Percentiles rank a stretch among this genome's conserved stretches.
Evolutionary conservation across 108 stramenopile genomes (phyloP).

Genomic region (Fragilaria radians): DNA sequence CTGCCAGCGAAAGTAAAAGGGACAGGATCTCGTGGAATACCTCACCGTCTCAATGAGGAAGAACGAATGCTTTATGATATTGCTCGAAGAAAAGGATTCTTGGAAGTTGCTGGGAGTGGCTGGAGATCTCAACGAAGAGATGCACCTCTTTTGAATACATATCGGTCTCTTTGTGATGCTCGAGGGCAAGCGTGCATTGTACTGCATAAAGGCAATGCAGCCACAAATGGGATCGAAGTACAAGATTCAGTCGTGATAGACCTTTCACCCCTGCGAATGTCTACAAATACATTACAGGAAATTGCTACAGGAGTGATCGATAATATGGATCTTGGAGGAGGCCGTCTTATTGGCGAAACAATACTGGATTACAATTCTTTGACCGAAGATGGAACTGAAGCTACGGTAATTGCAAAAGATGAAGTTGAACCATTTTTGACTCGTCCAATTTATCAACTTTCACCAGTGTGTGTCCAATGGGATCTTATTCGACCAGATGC

Average conservation of each 20-base stretch:
- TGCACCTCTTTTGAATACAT: constrained; percentile 75
- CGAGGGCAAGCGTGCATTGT: constrained; percentile 55
- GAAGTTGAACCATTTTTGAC: constrained; percentile 35
- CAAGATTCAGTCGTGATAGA: constrained; percentile 69
- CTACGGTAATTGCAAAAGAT: constrained; percentile 1
- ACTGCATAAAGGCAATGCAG: constrained; percentile 51
- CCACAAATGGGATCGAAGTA: no score
- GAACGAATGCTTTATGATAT: constrained; percentile 71
- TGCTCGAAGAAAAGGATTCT: constrained; percentile 67
- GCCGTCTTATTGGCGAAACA: constrained; percentile 11
- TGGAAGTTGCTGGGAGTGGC: constrained; percentile 62
- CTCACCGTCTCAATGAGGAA: constrained; percentile 74
- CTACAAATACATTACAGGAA: constrained; percentile 31
- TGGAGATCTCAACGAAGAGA: constrained; percentile 72
- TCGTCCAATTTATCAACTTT: constrained; percentile 71
- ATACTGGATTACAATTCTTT: constrained; percentile 10
- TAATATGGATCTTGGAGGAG: constrained; percentile 19
- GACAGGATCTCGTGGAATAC: constrained; percentile 68
- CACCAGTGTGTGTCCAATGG: constrained; percentile 53
- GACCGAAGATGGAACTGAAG: constrained; percentile 14
- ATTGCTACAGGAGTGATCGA: constrained; percentile 39
- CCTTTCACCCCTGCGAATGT: constrained; percentile 66
- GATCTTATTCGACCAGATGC: constrained; percentile 47
- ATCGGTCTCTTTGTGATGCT: constrained; percentile 77
- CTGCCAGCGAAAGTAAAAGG: constrained; percentile 81